phyloP scores from a whole-genome alignment of 108 stramenopile genomes.

The Epipyxis sp. region DNA sequence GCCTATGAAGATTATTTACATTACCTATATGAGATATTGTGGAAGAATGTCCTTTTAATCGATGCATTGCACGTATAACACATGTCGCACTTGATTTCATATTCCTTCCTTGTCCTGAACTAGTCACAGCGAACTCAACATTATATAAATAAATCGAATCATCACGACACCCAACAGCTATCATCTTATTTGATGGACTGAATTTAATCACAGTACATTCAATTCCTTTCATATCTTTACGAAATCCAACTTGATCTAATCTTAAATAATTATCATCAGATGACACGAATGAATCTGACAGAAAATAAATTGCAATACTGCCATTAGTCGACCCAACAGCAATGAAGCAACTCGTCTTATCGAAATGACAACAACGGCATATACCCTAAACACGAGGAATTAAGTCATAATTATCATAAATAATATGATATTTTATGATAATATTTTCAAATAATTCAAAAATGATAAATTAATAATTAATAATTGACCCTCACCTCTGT shows the following conservation, averaged over 20 bases:
- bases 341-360: conserved; percentile 14
- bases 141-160: conserved; percentile 6
- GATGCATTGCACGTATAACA: conserved; percentile 14
- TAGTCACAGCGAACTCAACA: not conserved
- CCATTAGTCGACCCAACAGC: not conserved
- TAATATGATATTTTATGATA: too few species aligned
- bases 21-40: conserved; percentile 17
- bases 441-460: too few species aligned
- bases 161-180: conserved; percentile 20
- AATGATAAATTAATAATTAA: too few species aligned
- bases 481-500: too few species aligned
- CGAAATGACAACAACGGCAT: not conserved
- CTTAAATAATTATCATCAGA: not conserved
- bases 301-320: not conserved
- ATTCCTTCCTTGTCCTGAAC: not conserved
- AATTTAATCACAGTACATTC: conserved; percentile 9
- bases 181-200: not conserved
- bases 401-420: too few species aligned
- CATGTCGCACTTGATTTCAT: not conserved
- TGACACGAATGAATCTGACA: not conserved
- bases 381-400: too few species aligned
- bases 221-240: conserved; percentile 2
- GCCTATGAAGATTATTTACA: not conserved
- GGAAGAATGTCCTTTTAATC: conserved; percentile 21
- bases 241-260: conserved; percentile 7